A percentile compares a stretch with the other conserved stretches of the same genome.
Conservation (phyloP, 306 rosid genomes). For the Luffa aegyptiaca region DNA sequence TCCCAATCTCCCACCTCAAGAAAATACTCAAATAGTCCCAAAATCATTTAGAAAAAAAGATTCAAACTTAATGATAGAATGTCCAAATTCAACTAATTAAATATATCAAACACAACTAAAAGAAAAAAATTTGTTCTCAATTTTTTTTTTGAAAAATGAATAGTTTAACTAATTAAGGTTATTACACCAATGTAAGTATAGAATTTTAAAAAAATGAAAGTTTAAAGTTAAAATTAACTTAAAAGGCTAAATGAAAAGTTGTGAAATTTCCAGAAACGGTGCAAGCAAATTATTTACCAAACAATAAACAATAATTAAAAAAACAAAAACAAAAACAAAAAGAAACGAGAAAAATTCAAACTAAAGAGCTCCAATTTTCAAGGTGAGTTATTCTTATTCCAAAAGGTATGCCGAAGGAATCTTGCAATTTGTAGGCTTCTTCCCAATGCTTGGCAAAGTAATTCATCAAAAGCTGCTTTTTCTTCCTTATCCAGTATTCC, state of each 20-base stretch:
- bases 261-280: neutral
- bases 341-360: neutral
- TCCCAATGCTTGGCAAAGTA: constrained; percentile 1
- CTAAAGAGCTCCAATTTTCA: neutral
- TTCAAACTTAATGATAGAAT: too few species aligned
- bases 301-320: neutral
- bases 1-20: too few species aligned
- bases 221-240: neutral
- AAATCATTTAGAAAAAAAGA: too few species aligned
- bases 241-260: neutral
- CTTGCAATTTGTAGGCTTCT: constrained; percentile 1
- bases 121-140: too few species aligned
- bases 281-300: neutral
- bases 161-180: too few species aligned
- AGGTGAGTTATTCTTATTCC: neutral
- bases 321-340: neutral
- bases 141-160: too few species aligned
- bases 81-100: too few species aligned
- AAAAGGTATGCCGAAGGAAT: neutral
- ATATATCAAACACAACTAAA: too few species aligned
- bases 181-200: neutral
- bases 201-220: too few species aligned
- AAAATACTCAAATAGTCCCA: too few species aligned
- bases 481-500: neutral
- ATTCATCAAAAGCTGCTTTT: neutral